phyloP scores from a whole-genome alignment of 1,139 yeast species.

The Trichomonascaceae sp. region DNA sequence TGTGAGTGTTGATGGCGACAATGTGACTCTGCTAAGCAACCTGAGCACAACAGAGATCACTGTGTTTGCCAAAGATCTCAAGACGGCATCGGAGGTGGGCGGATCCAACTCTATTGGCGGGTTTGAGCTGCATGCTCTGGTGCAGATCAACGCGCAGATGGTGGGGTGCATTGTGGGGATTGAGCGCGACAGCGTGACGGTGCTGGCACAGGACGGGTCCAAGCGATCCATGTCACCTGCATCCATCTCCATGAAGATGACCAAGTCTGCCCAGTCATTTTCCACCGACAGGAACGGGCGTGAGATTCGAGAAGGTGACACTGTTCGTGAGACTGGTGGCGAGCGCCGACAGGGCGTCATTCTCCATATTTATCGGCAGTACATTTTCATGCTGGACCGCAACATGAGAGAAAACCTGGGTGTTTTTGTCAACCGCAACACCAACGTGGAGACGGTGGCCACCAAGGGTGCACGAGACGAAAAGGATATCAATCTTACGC shows the following conservation, averaged over 20 bases:
- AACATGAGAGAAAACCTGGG: slow-evolving; percentile 79
- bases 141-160: slow-evolving; percentile 71
- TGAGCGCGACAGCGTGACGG: slow-evolving; percentile 71
- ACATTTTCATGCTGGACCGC: slow-evolving; percentile 67
- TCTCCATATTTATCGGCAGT: slow-evolving; percentile 70
- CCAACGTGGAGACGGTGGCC: slow-evolving; percentile 70
- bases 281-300: slow-evolving; percentile 82
- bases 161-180: slow-evolving; percentile 88
- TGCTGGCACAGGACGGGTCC: slow-evolving; percentile 78
- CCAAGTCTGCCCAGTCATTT: slow-evolving; percentile 38
- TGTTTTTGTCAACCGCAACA: slow-evolving; percentile 68
- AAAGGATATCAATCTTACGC: slow-evolving; percentile 37
- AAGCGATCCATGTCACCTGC: slow-evolving; percentile 59
- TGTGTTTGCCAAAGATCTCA: slow-evolving; percentile 77
- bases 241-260: slow-evolving; percentile 66
- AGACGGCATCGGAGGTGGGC: slow-evolving; percentile 38
- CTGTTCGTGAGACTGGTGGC: slow-evolving; percentile 70
- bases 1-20: slow-evolving; percentile 52
- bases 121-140: slow-evolving; percentile 80
- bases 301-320: slow-evolving; percentile 80
- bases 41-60: slow-evolving; percentile 79
- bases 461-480: slow-evolving; percentile 62
- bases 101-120: slow-evolving; percentile 49
- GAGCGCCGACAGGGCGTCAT: slow-evolving; percentile 81
- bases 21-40: slow-evolving; percentile 81